Evolutionary conservation across 2,329 filamentous ascomycete genomes (phyloP), one percentile per base, ranked within the genome.

Genomic region (Pseudocercospora ulei): DNA sequence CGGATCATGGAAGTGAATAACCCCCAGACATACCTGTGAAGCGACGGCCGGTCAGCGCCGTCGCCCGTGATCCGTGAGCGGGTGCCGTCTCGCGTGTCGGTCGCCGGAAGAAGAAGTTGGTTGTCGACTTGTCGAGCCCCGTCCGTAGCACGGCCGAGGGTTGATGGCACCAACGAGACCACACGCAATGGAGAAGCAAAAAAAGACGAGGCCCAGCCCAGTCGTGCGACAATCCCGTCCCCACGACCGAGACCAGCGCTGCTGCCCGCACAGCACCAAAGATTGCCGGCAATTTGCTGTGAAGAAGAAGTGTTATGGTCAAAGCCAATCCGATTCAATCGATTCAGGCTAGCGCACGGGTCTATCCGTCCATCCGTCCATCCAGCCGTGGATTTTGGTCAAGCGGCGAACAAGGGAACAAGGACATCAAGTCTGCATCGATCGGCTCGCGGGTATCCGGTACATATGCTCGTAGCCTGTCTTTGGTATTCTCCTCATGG

Each of bases 401-500:
- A n/a, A n/a, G n/a, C n/a, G n/a, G n/a, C n/a, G n/a, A n/a, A n/a
- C n/a, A n/a, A n/a, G n/a, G n/a, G n/a, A n/a, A n/a, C n/a, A n/a
- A n/a, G n/a, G n/a, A n/a, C n/a, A n/a, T n/a, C n/a, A n/a, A n/a
- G n/a, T n/a, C n/a, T n/a, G n/a, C n/a, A n/a, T n/a, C n/a, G n/a
- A n/a, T n/a, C n/a, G n/a, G n/a, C n/a, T n/a, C n/a, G n/a, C n/a
- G n/a, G n/a, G n/a, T n/a, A n/a, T n/a, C n/a, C n/a, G n/a, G n/a
- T n/a, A n/a, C n/a, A n/a, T n/a, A 12, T 31, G 8, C 8, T 33
- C 17, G 11, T 33, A 33, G 18, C 30, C 18, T 33, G 30, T 33
- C 30, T 22, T 33, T 25, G 22, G 14, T 39, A 12, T 31, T 35
- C 25, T 39, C 29, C 25, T 39, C 41, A 23, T 33, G 31, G 41